Conservation (phyloP, 2,329 filamentous ascomycete genomes). For the Madurella mycetomatis region DNA sequence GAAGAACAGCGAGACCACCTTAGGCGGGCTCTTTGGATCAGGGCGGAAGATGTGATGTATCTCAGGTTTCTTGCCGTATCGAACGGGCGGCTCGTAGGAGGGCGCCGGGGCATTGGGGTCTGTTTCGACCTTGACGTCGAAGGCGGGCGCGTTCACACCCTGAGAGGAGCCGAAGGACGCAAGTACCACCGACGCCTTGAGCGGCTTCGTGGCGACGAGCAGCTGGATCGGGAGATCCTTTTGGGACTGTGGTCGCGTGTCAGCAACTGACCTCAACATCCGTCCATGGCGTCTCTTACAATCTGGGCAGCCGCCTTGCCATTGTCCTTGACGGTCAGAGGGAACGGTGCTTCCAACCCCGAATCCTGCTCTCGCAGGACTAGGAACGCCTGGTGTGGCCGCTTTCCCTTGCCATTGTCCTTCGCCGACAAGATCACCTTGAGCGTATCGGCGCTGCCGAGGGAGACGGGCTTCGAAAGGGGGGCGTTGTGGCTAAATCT, state of each 20-base stretch:
- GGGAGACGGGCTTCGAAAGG: slow-evolving; percentile 57
- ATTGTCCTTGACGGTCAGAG: slow-evolving; percentile 76
- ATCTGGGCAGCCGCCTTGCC: slow-evolving; percentile 83
- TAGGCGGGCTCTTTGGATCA: slow-evolving; percentile 75
- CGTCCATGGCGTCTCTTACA: slow-evolving; percentile 51
- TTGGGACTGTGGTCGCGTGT: slow-evolving; percentile 56
- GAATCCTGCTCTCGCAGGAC: slow-evolving; percentile 69
- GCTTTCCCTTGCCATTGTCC: slow-evolving; percentile 72
- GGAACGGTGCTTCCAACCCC: slow-evolving; percentile 82
- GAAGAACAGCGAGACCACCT: slow-evolving; percentile 75
- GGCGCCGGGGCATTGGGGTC: slow-evolving; percentile 59
- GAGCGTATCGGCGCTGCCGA: slow-evolving; percentile 67
- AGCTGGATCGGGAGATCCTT: slow-evolving; percentile 87
- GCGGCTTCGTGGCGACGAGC: slow-evolving; percentile 59
- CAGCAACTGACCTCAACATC: background rate
- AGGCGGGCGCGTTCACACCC: slow-evolving; percentile 64
- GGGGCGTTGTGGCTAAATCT: slow-evolving; percentile 59
- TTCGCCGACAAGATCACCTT: slow-evolving; percentile 79
- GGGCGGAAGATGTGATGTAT: slow-evolving; percentile 87
- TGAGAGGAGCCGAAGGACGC: slow-evolving; percentile 76
- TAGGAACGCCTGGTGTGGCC: slow-evolving; percentile 92
- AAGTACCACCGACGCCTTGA: slow-evolving; percentile 78
- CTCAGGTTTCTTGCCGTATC: slow-evolving; percentile 78
- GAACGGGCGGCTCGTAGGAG: slow-evolving; percentile 62
- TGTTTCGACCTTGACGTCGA: slow-evolving; percentile 64